phyloP scores from a whole-genome alignment of 331 rosid species.

The Quercus lobata region DNA sequence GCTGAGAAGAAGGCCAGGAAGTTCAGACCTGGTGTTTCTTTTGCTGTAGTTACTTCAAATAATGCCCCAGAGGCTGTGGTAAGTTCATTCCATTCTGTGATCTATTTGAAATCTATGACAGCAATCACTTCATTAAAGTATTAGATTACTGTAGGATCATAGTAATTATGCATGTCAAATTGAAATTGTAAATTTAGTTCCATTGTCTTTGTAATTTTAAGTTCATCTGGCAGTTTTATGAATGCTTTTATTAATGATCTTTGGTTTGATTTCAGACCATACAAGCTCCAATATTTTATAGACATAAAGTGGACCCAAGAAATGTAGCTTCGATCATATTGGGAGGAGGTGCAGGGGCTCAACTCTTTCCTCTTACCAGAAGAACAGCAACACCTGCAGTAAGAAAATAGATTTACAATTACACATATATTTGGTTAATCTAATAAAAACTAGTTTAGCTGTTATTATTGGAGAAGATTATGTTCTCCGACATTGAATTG shows the following conservation, averaged over 20 bases:
- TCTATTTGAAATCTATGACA: neutral
- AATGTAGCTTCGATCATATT: slow-evolving; percentile 77
- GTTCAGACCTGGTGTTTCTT: slow-evolving; percentile 44
- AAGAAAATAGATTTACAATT: slow-evolving; percentile 26
- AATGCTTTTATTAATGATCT: slow-evolving; percentile 2
- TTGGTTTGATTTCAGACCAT: slow-evolving; percentile 46
- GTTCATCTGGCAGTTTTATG: slow-evolving; percentile 1
- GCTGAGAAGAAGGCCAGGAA: slow-evolving; percentile 38
- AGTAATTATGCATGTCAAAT: neutral
- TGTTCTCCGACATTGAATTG: neutral
- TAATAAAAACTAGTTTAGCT: neutral
- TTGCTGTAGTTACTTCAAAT: slow-evolving; percentile 63
- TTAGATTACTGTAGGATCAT: neutral
- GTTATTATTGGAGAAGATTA: neutral
- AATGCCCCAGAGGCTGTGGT: slow-evolving; percentile 49
- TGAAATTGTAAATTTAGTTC: neutral
- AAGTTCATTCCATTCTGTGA: slow-evolving; percentile 24
- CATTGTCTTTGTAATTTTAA: neutral
- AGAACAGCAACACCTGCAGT: slow-evolving; percentile 89
- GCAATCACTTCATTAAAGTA: neutral
- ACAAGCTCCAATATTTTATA: slow-evolving; percentile 48
- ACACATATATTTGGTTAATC: neutral
- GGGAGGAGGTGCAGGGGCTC: slow-evolving; percentile 85
- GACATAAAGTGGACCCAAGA: slow-evolving; percentile 64
- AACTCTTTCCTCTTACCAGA: slow-evolving; percentile 84